A percentile compares a stretch with the other conserved stretches of the same genome.
Conservation (phyloP, 495 filamentous ascomycete species). For the Penicillium fimorum region DNA sequence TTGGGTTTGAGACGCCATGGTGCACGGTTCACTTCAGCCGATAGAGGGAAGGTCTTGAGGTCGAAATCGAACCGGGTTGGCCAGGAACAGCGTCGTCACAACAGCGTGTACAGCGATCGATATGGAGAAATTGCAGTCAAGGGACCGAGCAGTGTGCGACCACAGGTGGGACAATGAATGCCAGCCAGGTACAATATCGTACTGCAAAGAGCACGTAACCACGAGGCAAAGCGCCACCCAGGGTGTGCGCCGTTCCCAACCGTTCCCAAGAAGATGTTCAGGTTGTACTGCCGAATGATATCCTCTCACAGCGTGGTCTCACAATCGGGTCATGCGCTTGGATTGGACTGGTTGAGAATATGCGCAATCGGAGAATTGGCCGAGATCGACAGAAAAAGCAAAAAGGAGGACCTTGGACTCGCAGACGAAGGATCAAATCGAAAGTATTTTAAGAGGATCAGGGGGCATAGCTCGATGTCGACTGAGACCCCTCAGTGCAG, state of each 20-base stretch:
- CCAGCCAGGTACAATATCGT: constrained; percentile 16
- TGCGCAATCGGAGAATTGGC: constrained; percentile 26
- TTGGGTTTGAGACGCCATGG: constrained; percentile 39
- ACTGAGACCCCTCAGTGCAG: constrained; percentile 7
- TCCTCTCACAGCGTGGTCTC: constrained; percentile 14
- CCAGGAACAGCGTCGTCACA: not conserved
- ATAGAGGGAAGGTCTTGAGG: not conserved
- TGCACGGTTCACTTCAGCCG: constrained; percentile 24
- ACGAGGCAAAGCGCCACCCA: constrained; percentile 4
- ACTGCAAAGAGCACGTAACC: constrained; percentile 14
- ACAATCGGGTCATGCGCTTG: constrained; percentile 21
- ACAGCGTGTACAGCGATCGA: not conserved
- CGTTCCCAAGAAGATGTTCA: not conserved
- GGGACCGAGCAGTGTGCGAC: constrained; percentile 15
- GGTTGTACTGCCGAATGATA: not conserved
- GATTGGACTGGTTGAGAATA: constrained; percentile 6
- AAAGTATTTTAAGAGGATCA: constrained; percentile 6
- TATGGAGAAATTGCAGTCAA: constrained; percentile 3
- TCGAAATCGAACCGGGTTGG: not conserved
- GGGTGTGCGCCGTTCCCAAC: not conserved
- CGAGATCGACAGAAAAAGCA: constrained; percentile 18
- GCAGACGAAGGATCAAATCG: constrained; percentile 2
- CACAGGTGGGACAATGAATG: constrained; percentile 16
- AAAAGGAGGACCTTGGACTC: constrained; percentile 27
- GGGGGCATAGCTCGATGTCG: constrained; percentile 1